Base-by-base conservation (phyloP, 306 rosid species). In the Fragaria iinumae region DNA sequence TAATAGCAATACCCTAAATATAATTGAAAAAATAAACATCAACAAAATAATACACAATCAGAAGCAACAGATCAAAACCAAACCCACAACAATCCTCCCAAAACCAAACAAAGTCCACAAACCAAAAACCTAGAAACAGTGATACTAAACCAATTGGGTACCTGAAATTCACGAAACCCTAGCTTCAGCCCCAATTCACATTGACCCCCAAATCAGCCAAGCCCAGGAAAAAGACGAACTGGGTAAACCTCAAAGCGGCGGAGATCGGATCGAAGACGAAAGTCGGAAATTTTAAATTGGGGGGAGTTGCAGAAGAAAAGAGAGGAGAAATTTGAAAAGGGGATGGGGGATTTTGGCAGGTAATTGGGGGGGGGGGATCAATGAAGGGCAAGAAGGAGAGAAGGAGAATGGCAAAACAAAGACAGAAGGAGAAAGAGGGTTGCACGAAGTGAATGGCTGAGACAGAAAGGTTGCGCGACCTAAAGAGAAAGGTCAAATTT, bases 341-440 rank as follows among this genome's bases (percentile, higher is more conserved):
- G 87, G 68, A 25, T 77, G 78, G 62, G 80, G 66, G 83, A 20
- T 71, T 78, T 73, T 90, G 97, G 97, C 94, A 96, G 90, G 98
- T 85, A 90, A 78, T 65, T 25, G 25, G 25, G 71, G 36, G 36
- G 4, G 36, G 36, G 36, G 96, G 86, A 89, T 88, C 87, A 92
- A 90, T 73, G 88, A 87, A 74, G 88, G 89, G 97, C 77, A 83
- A 25, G 25, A 25, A 25, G 25, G 25, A 25, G 25, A 87, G 88
- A 89, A 89, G 85, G 82, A 43, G 72, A 72, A 32, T 32, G 4
- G 36, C 0, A 4, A 32, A 32, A 32, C 4, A 0, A 32, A 32
- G 36, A 32, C 4, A 32, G 4, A 32, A 32, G 36, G 36, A 32
- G 36, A 32, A 32, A 32, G 36, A 3, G 4, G 3, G 36, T 32